Base-by-base conservation (phyloP, 2,329 filamentous ascomycete species). In the Cordyceps farinosa region DNA sequence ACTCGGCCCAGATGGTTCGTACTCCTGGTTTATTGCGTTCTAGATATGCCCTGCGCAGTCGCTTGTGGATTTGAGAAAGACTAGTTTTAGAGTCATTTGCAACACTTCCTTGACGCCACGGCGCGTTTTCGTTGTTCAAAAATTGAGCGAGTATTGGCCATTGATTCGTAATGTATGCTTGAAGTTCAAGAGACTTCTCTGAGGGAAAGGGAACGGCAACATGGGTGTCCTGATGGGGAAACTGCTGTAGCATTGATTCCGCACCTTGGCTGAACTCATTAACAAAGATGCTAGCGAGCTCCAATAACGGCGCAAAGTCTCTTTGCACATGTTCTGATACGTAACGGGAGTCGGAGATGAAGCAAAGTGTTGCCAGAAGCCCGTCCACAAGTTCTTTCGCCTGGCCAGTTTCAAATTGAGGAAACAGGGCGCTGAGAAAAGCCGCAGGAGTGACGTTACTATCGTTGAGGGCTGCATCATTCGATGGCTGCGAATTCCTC, bases 1-100 rank as follows among this genome's bases (percentile, higher is more conserved):
- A 66, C 22, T 74, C 70, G 38, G 72, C 55, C 77, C 77, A 79
- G 51, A 77, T 66, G 30, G 69, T 67, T 9, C 68, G 65, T 42
- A 75, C 64, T 22, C 70, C 73, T 8, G 67, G 70, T 5, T 54
- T 66, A 52, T 77, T 72, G 47, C 72, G 71, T 2, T 69, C 55
- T 11, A 57, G 64, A 48, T 76, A 73, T 5, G 75, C 74, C 9
- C 51, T 40, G 30, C 69, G 72, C 8, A 76, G 65, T 62, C 74
- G 70, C 57, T 64, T 68, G 65, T 75, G 70, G 30, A 74, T 69
- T 5, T 51, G 63, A 4, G 62, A 45, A n/a, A 70, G 58, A 27
- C 36, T 60, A 27, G 61, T 48, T 13, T 44, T 27, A 42, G 57
- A 58, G 2, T 32, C 44, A 7, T 30, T 36, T 10, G 56, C 27